Base-by-base conservation (phyloP, 345 rosid genomes). In the Salix viminalis region DNA sequence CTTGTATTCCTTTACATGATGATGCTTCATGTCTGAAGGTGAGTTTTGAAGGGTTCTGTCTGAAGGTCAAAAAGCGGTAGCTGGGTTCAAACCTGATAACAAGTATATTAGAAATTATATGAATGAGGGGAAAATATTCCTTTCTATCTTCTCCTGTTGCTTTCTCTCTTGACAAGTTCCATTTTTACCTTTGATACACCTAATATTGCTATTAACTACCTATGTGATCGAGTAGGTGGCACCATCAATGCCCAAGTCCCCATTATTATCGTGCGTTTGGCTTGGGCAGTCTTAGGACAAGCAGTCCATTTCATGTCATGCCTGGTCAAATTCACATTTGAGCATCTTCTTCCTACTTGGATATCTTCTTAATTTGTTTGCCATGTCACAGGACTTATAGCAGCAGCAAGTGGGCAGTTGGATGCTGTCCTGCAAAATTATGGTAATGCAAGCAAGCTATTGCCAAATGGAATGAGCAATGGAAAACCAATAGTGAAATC, bases 341-440 rank as follows among this genome's bases (percentile, higher is more conserved):
- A 69, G 50, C 42, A 46, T 70, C 41, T 21, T 58, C 32, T 24
- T 37, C 30, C 39, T 37, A 0, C 39, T 28, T 12, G 1, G n/a
- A 23, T n/a, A 61, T 32, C 28, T 23, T 48, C 39, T 11, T 50
- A 39, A 32, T 69, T 60, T 12, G 28, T 68, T 24, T 46, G 73
- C 44, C 5, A 60, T 71, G 50, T 74, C 13, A 18, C 90, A 91
- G 95, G 96, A 77, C 91, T 91, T 39, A 79, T 90, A 62, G 91
- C 89, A 61, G 93, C 96, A 67, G 86, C 96, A 11, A 83, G 90
- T 36, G 89, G 93, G 76, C 90, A 88, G 64, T 76, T 90, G 80
- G 92, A 91, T 41, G 54, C 77, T 41, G 81, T 85, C 46, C 37
- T 86, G 39, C 75, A 83, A 66, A 87, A 83, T 75, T 16, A 80